Evolutionary conservation across 495 filamentous ascomycete species (phyloP).

Genomic region (Xylaria curta): DNA sequence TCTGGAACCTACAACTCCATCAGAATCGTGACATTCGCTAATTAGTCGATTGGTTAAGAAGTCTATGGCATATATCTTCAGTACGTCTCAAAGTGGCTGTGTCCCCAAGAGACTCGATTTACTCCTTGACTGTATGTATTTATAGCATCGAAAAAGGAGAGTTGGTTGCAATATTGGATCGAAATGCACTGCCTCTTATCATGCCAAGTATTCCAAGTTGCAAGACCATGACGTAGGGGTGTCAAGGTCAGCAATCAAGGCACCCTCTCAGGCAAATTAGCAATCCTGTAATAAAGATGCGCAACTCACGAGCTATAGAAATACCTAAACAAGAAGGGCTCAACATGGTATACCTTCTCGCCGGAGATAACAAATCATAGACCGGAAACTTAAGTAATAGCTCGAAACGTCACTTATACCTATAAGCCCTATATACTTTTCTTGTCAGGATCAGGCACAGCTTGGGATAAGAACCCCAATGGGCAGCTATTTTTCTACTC

Average conservation of each 20-base stretch:
- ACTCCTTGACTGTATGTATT: background rate
- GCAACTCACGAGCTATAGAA: background rate
- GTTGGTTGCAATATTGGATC: background rate
- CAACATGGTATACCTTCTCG: background rate
- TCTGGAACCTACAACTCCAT: conserved; percentile 20
- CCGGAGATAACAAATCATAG: background rate
- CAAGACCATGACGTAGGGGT: background rate
- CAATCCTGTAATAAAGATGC: background rate
- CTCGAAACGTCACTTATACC: background rate
- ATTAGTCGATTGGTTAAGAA: background rate
- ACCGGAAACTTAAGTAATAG: background rate
- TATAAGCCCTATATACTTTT: background rate
- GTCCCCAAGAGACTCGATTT: background rate
- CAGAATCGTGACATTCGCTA: background rate
- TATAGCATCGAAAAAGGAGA: background rate
- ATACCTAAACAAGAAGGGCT: background rate
- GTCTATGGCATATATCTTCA: background rate
- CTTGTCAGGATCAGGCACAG: background rate
- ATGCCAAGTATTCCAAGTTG: background rate
- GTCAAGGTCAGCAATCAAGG: background rate
- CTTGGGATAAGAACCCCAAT: background rate
- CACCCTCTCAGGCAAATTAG: background rate
- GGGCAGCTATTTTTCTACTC: conserved; percentile 10
- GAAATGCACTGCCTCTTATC: background rate
- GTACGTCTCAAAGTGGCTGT: background rate